Conservation (phyloP, 2,329 filamentous ascomycete genomes). For the Apiospora marii region DNA sequence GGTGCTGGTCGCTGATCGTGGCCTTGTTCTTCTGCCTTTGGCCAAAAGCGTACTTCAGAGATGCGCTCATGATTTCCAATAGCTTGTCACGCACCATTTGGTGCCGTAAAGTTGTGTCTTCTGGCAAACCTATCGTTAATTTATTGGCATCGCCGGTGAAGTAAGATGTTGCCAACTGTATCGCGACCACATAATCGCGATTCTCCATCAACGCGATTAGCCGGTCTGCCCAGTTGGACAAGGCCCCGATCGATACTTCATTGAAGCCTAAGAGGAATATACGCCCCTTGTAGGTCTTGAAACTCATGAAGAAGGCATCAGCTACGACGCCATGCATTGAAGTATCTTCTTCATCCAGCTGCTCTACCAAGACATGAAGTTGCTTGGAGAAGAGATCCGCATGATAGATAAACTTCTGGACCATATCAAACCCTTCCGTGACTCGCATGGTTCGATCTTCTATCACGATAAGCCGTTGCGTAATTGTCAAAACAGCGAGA, state of each 20-base stretch:
- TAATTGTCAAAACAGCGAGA: conserved; percentile 89
- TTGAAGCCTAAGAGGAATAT: conserved; percentile 94
- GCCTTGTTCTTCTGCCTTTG: conserved; percentile 62
- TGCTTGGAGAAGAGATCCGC: conserved; percentile 89
- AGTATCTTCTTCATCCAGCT: conserved; percentile 83
- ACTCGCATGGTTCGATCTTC: conserved; percentile 90
- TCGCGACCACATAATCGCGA: conserved; percentile 93
- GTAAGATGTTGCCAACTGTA: conserved; percentile 89
- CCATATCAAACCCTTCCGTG: conserved; percentile 92
- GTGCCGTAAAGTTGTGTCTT: conserved; percentile 79
- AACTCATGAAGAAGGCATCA: conserved; percentile 98
- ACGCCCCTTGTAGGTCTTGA: conserved; percentile 92
- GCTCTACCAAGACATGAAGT: conserved; percentile 83
- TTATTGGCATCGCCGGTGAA: conserved; percentile 93
- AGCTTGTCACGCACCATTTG: conserved; percentile 87
- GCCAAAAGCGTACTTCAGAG: conserved; percentile 86
- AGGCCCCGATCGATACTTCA: conserved; percentile 85
- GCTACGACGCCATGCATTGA: conserved; percentile 96
- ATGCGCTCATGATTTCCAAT: conserved; percentile 91
- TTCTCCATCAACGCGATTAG: conserved; percentile 94
- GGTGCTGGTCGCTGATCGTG: conserved; percentile 61
- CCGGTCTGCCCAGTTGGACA: conserved; percentile 97
- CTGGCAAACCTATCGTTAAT: conserved; percentile 90
- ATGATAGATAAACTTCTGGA: conserved; percentile 93
- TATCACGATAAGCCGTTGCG: conserved; percentile 88